Percentiles rank a stretch among this genome's conserved stretches.
Evolutionary conservation across 371 early-diverging fungal genomes (phyloP).

Genomic region (Rhizopus microsporus): DNA sequence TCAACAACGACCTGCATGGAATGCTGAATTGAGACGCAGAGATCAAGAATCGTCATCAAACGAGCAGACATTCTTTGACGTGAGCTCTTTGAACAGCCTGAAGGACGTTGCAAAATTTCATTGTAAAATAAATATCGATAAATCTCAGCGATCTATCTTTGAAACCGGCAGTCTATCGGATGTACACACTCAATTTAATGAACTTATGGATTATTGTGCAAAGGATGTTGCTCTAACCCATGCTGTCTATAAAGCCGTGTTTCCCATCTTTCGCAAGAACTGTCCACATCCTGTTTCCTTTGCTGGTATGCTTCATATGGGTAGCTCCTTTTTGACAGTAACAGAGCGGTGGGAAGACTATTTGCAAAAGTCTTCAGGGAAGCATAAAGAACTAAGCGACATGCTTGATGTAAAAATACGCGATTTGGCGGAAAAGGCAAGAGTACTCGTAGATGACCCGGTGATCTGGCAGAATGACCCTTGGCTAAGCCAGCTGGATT

Average conservation of each 20-base stretch:
- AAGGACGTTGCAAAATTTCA: conserved; percentile 81
- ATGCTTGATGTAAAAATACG: conserved; percentile 62
- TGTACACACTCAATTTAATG: conserved; percentile 59
- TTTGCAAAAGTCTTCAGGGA: conserved; percentile 55
- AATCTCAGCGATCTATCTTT: conserved; percentile 73
- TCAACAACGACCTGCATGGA: conserved; percentile 87
- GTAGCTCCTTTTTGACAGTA: conserved; percentile 82
- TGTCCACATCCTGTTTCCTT: conserved; percentile 96
- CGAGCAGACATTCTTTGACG: conserved; percentile 57
- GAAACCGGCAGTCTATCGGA: conserved; percentile 59
- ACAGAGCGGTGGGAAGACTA: conserved; percentile 78
- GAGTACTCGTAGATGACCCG: conserved; percentile 30
- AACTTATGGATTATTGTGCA: conserved; percentile 85
- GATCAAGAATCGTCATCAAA: conserved; percentile 24
- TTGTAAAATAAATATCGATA: conserved; percentile 73
- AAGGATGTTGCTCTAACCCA: conserved; percentile 86
- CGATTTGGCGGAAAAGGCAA: conserved; percentile 71
- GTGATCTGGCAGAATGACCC: conserved; percentile 61
- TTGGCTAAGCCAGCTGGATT: conserved; percentile 90
- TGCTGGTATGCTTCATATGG: conserved; percentile 91
- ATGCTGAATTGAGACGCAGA: conserved; percentile 58
- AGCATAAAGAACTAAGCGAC: conserved; percentile 55
- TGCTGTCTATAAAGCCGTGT: conserved; percentile 66
- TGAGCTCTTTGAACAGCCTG: conserved; percentile 80
- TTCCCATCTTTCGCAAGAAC: conserved; percentile 72